A percentile compares a stretch with the other conserved stretches of the same genome.
phyloP scores from a whole-genome alignment of 768 basidiomycete species.

The Guyanaporus albipodus region DNA sequence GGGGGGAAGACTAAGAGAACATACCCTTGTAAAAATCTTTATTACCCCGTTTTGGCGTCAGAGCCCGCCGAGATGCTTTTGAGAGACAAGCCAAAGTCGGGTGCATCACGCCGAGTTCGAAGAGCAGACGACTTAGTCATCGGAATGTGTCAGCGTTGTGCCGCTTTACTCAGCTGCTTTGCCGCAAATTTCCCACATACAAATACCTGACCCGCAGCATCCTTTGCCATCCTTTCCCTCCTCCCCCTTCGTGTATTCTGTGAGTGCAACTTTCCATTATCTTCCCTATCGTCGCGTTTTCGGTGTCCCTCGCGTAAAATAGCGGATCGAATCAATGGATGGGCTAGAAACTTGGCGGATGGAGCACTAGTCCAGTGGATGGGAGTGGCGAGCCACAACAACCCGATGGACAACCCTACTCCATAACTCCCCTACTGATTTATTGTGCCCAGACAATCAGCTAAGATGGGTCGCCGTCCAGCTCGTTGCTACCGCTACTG shows the following conservation, averaged over 20 bases:
- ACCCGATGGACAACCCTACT: neutral
- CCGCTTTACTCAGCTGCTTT: constrained; percentile 18
- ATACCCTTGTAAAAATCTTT: constrained; percentile 98
- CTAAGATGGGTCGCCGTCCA: constrained; percentile 89
- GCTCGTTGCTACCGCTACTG: constrained; percentile 99
- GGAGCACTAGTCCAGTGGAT: constrained; percentile 8
- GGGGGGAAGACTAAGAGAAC: constrained; percentile 4
- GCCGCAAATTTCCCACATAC: constrained; percentile 19
- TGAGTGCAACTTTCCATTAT: constrained; percentile 10
- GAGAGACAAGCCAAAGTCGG: constrained; percentile 65
- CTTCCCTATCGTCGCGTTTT: neutral
- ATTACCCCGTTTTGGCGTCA: constrained; percentile 86
- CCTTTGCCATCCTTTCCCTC: constrained; percentile 1
- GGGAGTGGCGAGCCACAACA: neutral
- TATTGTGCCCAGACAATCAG: constrained; percentile 8
- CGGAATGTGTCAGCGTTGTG: neutral
- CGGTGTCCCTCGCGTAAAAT: neutral
- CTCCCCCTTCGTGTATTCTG: constrained; percentile 20
- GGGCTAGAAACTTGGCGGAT: constrained; percentile 13
- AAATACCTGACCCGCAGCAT: constrained; percentile 5
- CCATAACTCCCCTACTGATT: constrained; percentile 4
- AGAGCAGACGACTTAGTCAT: neutral
- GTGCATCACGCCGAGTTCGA: constrained; percentile 45
- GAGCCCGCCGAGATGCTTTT: constrained; percentile 78
- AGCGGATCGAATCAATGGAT: neutral